Evolutionary conservation across 2,329 filamentous ascomycete species (phyloP).

Genomic region (Paramyrothecium roridum): DNA sequence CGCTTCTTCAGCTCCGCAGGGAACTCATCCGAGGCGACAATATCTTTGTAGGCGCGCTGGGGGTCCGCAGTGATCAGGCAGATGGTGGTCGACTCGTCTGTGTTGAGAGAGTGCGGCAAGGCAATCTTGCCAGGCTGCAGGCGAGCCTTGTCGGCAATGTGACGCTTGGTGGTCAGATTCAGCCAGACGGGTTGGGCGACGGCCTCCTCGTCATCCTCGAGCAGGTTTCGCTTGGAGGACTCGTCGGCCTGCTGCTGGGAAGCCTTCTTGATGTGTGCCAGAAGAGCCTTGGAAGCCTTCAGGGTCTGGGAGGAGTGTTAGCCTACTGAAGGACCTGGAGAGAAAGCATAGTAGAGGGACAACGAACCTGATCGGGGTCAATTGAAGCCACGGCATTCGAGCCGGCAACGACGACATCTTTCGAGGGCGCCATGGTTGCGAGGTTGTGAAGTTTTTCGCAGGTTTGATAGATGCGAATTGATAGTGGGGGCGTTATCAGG

Average conservation of each 20-base stretch:
- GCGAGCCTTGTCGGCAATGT: conserved; percentile 68
- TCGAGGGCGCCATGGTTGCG: conserved; percentile 37
- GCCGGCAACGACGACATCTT: conserved; percentile 30
- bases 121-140: conserved; percentile 82
- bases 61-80: conserved; percentile 82
- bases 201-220: conserved; percentile 41
- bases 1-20: conserved; percentile 62
- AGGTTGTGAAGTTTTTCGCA: conserved; percentile 8
- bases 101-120: conserved; percentile 73
- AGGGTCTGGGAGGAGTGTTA: conserved; percentile 40
- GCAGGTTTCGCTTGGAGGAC: conserved; percentile 53
- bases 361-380: conserved; percentile 38
- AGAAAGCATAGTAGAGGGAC: not conserved
- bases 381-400: conserved; percentile 29
- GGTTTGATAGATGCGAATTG: conserved; percentile 17
- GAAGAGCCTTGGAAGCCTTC: conserved; percentile 61
- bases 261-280: conserved; percentile 59
- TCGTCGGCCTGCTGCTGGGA: conserved; percentile 43
- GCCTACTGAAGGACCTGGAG: not conserved
- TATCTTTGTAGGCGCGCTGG: conserved; percentile 87
- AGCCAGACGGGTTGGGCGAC: conserved; percentile 58
- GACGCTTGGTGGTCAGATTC: conserved; percentile 61
- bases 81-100: conserved; percentile 62
- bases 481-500: conserved; percentile 24
- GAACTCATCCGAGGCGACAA: conserved; percentile 72